These are phyloP conservation scores for Circinella minor DNA, from an alignment of 371 early-diverging fungal species.

Conservation along the genomic window DNA sequence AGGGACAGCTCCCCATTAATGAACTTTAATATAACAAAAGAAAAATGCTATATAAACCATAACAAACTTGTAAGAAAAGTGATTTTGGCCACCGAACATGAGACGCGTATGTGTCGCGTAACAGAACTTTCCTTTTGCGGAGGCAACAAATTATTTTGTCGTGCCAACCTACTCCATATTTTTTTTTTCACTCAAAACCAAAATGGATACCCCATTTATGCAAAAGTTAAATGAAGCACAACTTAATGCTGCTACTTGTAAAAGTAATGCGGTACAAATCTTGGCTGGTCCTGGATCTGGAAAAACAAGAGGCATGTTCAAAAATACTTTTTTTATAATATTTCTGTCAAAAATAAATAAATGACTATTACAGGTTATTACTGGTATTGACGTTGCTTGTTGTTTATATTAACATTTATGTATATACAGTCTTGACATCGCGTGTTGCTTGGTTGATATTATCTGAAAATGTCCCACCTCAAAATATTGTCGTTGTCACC, in stretches of 20 bases:
- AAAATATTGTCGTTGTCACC: conserved; percentile 58
- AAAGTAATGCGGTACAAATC: conserved; percentile 47
- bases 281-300: conserved; percentile 71
- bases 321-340: no score
- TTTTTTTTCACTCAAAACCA: neutral
- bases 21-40: no score
- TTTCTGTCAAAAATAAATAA: no score
- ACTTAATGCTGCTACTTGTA: conserved; percentile 27
- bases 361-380: no score
- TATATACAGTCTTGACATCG: conserved; percentile 40
- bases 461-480: conserved; percentile 38
- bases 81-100: no score
- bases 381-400: no score
- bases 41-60: no score
- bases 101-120: no score
- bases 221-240: conserved; percentile 35
- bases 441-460: conserved; percentile 49
- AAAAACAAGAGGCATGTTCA: conserved; percentile 56
- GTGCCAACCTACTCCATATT: neutral
- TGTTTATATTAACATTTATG: neutral
- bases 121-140: no score
- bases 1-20: no score
- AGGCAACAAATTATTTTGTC: no score
- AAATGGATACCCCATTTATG: conserved; percentile 9
- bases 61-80: no score